A percentile compares a stretch with the other conserved stretches of the same genome.
Conservation (phyloP, 257 asterid genomes). For the Linderniella brevidens region DNA sequence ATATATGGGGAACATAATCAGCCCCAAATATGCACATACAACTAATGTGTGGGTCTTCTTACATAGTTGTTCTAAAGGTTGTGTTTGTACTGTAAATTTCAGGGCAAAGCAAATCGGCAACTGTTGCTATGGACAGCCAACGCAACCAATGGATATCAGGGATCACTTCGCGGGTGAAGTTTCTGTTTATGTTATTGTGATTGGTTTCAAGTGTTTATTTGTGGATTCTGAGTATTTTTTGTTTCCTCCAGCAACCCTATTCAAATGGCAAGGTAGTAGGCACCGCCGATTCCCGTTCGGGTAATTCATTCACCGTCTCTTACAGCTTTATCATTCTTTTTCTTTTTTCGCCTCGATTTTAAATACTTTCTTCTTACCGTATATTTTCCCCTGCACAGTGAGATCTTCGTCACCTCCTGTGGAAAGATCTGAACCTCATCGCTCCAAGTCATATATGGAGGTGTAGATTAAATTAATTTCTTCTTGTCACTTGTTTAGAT, state of each 20-base stretch:
- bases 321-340: not conserved
- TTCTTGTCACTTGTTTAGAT: too few relatives aligned
- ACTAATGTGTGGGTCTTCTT: not conserved
- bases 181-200: conserved; percentile 2
- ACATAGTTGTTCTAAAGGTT: not conserved
- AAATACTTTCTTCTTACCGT: conserved; percentile 6
- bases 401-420: conserved; percentile 54
- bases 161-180: conserved; percentile 44
- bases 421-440: too few relatives aligned
- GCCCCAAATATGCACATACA: too few relatives aligned
- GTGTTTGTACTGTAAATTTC: conserved; percentile 14
- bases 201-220: too few relatives aligned
- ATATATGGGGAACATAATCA: too few relatives aligned
- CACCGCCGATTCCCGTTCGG: conserved; percentile 37
- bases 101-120: conserved; percentile 43
- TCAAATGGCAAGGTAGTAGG: conserved; percentile 51
- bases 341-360: conserved; percentile 2
- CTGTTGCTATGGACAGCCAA: conserved; percentile 23
- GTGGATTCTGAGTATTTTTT: not conserved
- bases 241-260: conserved; percentile 49
- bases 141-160: conserved; percentile 22
- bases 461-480: too few relatives aligned
- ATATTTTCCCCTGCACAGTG: conserved; percentile 22
- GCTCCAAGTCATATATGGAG: too few relatives aligned
- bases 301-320: conserved; percentile 19